phyloP scores from a whole-genome alignment of 192 early-diverging fungal genomes.

The Coemansia reversa region DNA sequence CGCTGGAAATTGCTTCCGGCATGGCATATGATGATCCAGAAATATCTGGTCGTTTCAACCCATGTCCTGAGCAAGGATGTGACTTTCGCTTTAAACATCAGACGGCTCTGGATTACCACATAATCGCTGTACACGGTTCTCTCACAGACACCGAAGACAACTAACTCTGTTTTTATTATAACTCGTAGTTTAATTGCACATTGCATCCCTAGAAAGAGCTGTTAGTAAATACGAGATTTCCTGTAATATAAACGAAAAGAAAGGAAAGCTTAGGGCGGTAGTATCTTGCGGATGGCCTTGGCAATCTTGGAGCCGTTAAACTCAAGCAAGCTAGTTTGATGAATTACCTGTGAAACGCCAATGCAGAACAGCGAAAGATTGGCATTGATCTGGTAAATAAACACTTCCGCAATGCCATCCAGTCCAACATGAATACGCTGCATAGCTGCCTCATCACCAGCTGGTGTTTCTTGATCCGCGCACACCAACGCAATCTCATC shows the following conservation, averaged over 20 bases:
- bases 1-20: conserved; percentile 39
- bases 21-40: conserved; percentile 42
- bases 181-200: not conserved
- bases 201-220: not conserved
- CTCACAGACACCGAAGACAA: not conserved
- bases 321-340: conserved; percentile 47
- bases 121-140: conserved; percentile 24
- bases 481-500: conserved; percentile 82
- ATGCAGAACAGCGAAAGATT: conserved; percentile 37
- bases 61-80: conserved; percentile 30
- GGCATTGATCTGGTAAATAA: conserved; percentile 43
- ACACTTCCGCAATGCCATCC: conserved; percentile 22
- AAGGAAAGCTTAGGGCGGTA: conserved; percentile 10
- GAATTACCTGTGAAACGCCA: conserved; percentile 19
- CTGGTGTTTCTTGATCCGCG: not conserved
- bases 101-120: conserved; percentile 28
- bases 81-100: conserved; percentile 46
- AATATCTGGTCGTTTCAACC: conserved; percentile 27
- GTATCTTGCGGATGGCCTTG: conserved; percentile 48
- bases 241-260: too few relatives aligned
- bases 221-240: not conserved
- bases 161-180: not conserved
- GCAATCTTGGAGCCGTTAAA: conserved; percentile 48
- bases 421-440: conserved; percentile 30
- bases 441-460: conserved; percentile 12